Evolutionary conservation across 345 rosid species (phyloP), one percentile per base, ranked within the genome.

Genomic region (Hibiscus syriacus): DNA sequence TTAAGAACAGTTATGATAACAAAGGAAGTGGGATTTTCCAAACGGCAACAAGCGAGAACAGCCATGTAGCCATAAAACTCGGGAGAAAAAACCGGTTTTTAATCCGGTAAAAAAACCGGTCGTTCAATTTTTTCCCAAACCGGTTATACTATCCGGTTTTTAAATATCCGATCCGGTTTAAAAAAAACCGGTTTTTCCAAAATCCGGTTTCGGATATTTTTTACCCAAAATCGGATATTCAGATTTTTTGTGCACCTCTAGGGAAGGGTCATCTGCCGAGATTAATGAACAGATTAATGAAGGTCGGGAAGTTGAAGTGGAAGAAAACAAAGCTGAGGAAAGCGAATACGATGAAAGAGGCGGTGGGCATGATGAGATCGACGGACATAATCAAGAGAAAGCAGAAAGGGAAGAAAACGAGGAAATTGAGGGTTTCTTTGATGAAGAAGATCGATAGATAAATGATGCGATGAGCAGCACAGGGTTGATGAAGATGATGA

Each of bases 11-110:
- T 10, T 72, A 78, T 5, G 70, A 73, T 26, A 55, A 64, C 43
- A 77, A 70, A 12, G 48, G 68, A 41, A 17, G 48, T 6, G 64
- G 17, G 10, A 14, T 52, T 54, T 22, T 34, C 14, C 60, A 0
- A 39, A 39, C 5, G 19, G 48, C 20, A 12, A 60, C 27, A 0
- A 60, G 29, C 13, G 65, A 38, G 29, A 17, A 17, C 3, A 22
- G 34, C 20, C 52, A 46, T 46, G 52, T 17, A 66, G 30, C 6
- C 23, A 23, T 73, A 9, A 85, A 76, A 73, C 79, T 81, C 3
- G 88, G 92, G 66, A 83, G 92, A 73, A 85, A 85, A 68, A 79
- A 70, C 66, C 74, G 68, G 16, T n/a, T n/a, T n/a, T n/a, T n/a
- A n/a, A n/a, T n/a, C n/a, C n/a, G n/a, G n/a, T n/a, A n/a, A n/a